Evolutionary conservation across 2,329 filamentous ascomycete species (phyloP).

Genomic region (Celoporthe dispersa): DNA sequence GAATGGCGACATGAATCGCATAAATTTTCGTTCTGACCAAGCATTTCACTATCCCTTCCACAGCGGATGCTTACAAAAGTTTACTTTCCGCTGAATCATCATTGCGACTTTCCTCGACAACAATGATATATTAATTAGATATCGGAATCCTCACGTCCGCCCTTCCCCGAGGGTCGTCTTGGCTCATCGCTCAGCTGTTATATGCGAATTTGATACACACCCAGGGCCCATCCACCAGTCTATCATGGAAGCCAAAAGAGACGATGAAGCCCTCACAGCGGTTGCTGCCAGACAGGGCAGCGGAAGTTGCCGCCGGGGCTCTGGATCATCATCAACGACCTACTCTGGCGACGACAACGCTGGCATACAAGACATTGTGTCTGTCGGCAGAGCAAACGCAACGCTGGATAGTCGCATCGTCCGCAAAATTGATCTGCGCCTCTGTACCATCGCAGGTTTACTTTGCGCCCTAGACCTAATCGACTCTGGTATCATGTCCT

Average conservation of each 20-base stretch:
- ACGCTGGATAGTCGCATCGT: slow-evolving; percentile 54
- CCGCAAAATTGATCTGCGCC: slow-evolving; percentile 67
- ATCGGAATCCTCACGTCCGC: not conserved
- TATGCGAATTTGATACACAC: not conserved
- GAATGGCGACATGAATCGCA: slow-evolving; percentile 4
- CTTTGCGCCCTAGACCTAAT: slow-evolving; percentile 71
- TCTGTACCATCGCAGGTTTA: slow-evolving; percentile 74
- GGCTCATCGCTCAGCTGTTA: not conserved
- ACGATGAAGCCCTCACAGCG: not conserved
- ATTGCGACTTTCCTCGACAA: not conserved
- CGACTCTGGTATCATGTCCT: slow-evolving; percentile 71
- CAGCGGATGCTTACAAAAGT: not conserved
- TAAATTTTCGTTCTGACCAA: slow-evolving; percentile 11
- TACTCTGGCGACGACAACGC: not conserved
- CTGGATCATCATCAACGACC: not conserved
- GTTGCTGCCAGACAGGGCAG: not conserved
- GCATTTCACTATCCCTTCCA: not conserved
- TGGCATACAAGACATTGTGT: slow-evolving; percentile 22
- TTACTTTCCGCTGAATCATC: slow-evolving; percentile 2
- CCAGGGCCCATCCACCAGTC: not conserved
- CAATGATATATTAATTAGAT: not conserved
- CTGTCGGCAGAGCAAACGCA: slow-evolving; percentile 13
- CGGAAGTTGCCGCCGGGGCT: not conserved
- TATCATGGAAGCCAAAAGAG: slow-evolving; percentile 16
- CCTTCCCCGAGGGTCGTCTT: not conserved